Evolutionary conservation across 2,329 filamentous ascomycete species (phyloP), one percentile per base, ranked within the genome.

Genomic region (Albifimbria verrucaria): DNA sequence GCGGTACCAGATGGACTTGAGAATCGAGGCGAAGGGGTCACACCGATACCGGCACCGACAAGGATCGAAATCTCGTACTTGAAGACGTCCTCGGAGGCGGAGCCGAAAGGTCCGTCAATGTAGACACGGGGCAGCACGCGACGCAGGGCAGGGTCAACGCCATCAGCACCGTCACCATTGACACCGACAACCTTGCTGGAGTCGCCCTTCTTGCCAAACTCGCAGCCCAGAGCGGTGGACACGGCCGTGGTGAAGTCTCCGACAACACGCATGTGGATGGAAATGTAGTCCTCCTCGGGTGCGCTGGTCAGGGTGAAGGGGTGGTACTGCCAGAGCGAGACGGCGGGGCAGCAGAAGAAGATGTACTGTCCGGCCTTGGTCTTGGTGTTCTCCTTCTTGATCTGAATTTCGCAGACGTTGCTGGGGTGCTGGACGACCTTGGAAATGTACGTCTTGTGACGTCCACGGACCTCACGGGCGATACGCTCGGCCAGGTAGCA

Each of bases 1-100:
- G 48, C 90, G 85, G 77, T 94, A 95, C 90, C 90, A 95, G 72
- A 95, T 93, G 50, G 88, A 92, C 78, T 95, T 95, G 65, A 93
- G 80, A 62, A 93, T 92, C 0, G 88, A 91, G 12, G 89, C 89
- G 72, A 92, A 93, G 0, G 89, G 89, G 89, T 93, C 12, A 92
- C 89, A 59, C 89, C 89, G 58, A 93, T 93, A 69, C 89, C 89
- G 1, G 89, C 90, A 55, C 89, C 89, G 54, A 89, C 87, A n/a
- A 93, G 81, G 23, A 92, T 77, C 6, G 89, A 83, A 39, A 90
- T 80, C 72, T 93, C 89, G 68, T 91, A 92, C 72, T 92, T 94
- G 79, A 94, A 94, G 45, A 95, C 90, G 62, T 94, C 90, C 66
- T 94, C 89, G 0, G 90, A 93, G 1, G 89, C 89, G 18, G 88